Conservation (phyloP, 345 rosid species). For the Bruguiera parviflora region DNA sequence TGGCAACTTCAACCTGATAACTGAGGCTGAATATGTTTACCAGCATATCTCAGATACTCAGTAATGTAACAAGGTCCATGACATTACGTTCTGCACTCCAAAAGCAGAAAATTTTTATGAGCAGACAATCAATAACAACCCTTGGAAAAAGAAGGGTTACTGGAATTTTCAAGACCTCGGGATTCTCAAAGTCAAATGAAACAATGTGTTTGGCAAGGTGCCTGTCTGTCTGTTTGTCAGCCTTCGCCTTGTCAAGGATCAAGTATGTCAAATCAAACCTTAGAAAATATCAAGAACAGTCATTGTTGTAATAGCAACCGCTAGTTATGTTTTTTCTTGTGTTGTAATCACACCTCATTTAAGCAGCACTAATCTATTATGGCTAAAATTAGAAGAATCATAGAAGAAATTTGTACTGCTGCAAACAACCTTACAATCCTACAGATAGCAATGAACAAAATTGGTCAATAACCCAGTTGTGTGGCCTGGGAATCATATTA, state of each 20-base stretch:
- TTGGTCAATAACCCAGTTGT: too few species aligned
- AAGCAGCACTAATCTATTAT: too few species aligned
- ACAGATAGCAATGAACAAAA: too few species aligned
- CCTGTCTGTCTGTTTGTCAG: slow-evolving; percentile 87
- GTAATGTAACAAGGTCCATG: slow-evolving; percentile 66
- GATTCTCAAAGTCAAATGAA: slow-evolving; percentile 73
- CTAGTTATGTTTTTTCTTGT: too few species aligned
- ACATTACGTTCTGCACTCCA: slow-evolving; percentile 72
- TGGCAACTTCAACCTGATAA: slow-evolving; percentile 80
- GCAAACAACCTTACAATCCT: too few species aligned
- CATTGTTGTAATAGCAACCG: background rate
- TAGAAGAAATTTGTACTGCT: too few species aligned
- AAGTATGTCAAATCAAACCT: slow-evolving; percentile 97
- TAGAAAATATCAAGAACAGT: slow-evolving; percentile 22
- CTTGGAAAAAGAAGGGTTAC: background rate
- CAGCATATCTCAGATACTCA: slow-evolving; percentile 81
- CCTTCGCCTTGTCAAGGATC: slow-evolving; percentile 65
- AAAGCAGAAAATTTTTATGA: slow-evolving; percentile 16
- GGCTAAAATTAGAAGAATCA: too few species aligned
- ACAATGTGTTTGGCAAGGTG: slow-evolving; percentile 94
- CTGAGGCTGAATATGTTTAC: slow-evolving; percentile 72
- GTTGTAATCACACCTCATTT: too few species aligned
- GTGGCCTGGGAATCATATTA: background rate
- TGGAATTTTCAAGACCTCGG: slow-evolving; percentile 51
- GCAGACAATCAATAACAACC: background rate